Base-by-base conservation (phyloP, 2,329 filamentous ascomycete species). In the Leptoxyphium fumago region DNA sequence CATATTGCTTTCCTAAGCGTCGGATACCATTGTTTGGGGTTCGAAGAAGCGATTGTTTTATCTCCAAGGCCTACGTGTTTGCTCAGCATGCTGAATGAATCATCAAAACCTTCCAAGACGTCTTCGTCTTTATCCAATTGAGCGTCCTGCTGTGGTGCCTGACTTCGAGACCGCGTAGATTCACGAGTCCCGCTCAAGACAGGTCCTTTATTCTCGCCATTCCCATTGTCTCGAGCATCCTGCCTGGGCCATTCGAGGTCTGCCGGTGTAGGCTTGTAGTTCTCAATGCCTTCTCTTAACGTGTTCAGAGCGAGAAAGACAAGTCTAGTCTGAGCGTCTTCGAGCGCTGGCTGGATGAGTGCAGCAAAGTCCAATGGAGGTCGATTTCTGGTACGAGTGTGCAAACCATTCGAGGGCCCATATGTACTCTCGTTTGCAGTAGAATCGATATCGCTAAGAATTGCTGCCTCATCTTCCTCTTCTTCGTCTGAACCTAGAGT, bases 1-100 rank as follows among this genome's bases (percentile, higher is more conserved):
- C 77, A 80, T 21, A 82, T 77, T 2, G 78, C 78, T 62, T 78
- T 80, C 41, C 74, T 68, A 14, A 82, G 61, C 0, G 78, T 82
- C 1, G 78, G 78, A 55, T 82, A 82, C 75, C 77, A 81, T 65
- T 51, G 45, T 39, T 50, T 49, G 34, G 38, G 48, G 40, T 48
- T 46, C 28, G 44, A 41, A 17, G 6, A 14, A 5, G 11, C 13
- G 38, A 10, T 18, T 28, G 18, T 18, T 11, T 40, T 40, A 11
- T 40, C 38, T 5, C 32, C 32, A 36, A 36, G 32, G 15, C 32
- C 32, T 4, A 36, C 15, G 4, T 36, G 32, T 15, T 36, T 36
- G 48, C 53, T 57, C 46, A 58, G 56, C 46, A 59, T 53, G 45
- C 56, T 59, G 44, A 75, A 71, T 1, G 70, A 68, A 15, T 74